Evolutionary conservation across 2,329 filamentous ascomycete species (phyloP).

Genomic region (Knoxdaviesia capensis): DNA sequence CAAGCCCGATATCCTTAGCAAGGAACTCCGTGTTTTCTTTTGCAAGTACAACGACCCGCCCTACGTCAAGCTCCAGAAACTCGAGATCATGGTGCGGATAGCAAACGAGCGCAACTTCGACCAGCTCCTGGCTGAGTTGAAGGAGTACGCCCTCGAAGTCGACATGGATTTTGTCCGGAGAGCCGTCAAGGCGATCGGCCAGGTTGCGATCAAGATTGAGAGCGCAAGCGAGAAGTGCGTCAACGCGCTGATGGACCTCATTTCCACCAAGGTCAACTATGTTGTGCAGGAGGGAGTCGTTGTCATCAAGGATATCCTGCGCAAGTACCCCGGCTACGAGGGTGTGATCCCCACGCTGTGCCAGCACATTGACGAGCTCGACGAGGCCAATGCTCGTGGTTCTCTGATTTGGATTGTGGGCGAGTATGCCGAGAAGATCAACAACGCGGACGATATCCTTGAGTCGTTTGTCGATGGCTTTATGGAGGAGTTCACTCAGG

Average conservation of each 20-base stretch:
- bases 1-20: slow-evolving; percentile 89
- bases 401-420: slow-evolving; percentile 97
- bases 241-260: slow-evolving; percentile 78
- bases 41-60: slow-evolving; percentile 99
- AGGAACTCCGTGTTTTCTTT: slow-evolving; percentile 95
- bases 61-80: slow-evolving; percentile 91
- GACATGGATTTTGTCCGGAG: slow-evolving; percentile 97
- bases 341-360: slow-evolving; percentile 94
- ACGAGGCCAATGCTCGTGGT: slow-evolving; percentile 79
- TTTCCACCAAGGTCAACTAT: slow-evolving; percentile 96
- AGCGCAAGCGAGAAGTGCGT: slow-evolving; percentile 88
- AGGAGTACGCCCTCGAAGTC: slow-evolving; percentile 93
- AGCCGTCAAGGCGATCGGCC: slow-evolving; percentile 87
- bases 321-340: slow-evolving; percentile 94
- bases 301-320: slow-evolving; percentile 97
- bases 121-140: slow-evolving; percentile 80
- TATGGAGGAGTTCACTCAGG: slow-evolving; percentile 89
- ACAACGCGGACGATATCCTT: slow-evolving; percentile 90
- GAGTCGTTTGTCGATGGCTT: slow-evolving; percentile 84
- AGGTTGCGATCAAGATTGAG: slow-evolving; percentile 97
- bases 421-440: slow-evolving; percentile 98
- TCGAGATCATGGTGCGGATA: slow-evolving; percentile 99
- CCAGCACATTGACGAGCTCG: slow-evolving; percentile 88
- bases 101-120: slow-evolving; percentile 94
- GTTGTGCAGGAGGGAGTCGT: slow-evolving; percentile 96